Conservation (phyloP, 2,329 filamentous ascomycete species). For the Dothistroma septosporum region DNA sequence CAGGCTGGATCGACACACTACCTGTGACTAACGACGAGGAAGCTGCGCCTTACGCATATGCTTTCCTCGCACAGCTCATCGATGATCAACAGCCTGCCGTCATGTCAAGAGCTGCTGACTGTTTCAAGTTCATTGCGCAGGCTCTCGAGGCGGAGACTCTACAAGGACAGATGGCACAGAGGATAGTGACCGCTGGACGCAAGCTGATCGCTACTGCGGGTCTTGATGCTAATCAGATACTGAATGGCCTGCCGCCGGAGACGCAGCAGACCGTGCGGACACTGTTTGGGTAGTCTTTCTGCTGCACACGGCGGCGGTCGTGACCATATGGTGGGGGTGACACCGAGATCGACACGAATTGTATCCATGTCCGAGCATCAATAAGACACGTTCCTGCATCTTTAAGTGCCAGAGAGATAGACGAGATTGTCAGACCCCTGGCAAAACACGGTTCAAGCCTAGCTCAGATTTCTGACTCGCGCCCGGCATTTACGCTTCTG, state of each 20-base stretch:
- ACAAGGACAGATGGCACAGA: constrained; percentile 73
- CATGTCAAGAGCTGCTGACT: constrained; percentile 68
- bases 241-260: constrained; percentile 71
- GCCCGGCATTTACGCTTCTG: no score
- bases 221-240: constrained; percentile 69
- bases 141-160: constrained; percentile 88
- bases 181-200: constrained; percentile 75
- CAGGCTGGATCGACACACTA: constrained; percentile 86
- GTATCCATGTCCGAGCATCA: not conserved
- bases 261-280: constrained; percentile 61
- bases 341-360: not conserved
- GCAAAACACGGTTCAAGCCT: not conserved
- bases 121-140: constrained; percentile 80
- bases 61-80: constrained; percentile 85
- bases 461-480: no score
- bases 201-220: constrained; percentile 68
- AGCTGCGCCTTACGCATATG: constrained; percentile 92
- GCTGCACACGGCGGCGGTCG: not conserved
- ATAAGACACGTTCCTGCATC: not conserved
- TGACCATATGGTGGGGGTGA: not conserved
- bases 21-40: constrained; percentile 95
- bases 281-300: constrained; percentile 33
- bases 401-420: not conserved
- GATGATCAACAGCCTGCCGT: constrained; percentile 85
- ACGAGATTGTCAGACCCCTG: not conserved